Conservation (phyloP, 257 asterid species). For the Knoxia roxburghii region DNA sequence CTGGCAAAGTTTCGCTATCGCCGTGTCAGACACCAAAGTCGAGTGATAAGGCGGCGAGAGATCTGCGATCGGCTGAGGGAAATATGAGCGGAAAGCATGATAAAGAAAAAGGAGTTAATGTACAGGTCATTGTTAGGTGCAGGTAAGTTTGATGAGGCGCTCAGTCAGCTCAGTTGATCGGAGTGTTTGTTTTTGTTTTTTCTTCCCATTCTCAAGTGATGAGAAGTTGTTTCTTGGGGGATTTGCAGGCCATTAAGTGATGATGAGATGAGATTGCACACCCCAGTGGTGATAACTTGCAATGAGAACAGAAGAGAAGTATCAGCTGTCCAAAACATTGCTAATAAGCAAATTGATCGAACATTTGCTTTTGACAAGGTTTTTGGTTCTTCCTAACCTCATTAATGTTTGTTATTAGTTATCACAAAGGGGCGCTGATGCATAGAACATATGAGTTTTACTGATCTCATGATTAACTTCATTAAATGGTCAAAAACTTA, state of each 20-base stretch:
- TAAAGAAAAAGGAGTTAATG: conserved; percentile 86
- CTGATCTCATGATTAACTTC: neutral
- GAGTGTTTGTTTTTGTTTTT: neutral
- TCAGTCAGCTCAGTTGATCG: neutral
- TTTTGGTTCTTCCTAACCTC: conserved; percentile 4
- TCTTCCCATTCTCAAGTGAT: neutral
- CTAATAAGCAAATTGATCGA: conserved; percentile 97
- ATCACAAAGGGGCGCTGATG: too few relatives aligned
- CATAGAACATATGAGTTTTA: too few relatives aligned
- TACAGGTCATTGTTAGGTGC: conserved; percentile 97
- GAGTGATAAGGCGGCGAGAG: conserved; percentile 61
- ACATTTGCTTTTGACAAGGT: conserved; percentile 95
- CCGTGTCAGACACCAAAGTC: conserved; percentile 75
- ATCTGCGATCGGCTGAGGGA: conserved; percentile 91
- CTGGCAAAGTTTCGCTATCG: conserved; percentile 11
- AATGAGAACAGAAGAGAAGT: conserved; percentile 87
- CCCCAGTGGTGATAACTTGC: conserved; percentile 85
- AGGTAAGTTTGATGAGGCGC: conserved; percentile 40
- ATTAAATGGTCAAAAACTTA: neutral
- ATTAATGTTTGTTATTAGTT: neutral
- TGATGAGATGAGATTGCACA: conserved; percentile 72
- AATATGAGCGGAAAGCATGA: conserved; percentile 68
- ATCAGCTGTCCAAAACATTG: conserved; percentile 86
- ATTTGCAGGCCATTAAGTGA: conserved; percentile 76
- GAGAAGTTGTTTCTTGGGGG: neutral